Percentiles rank a stretch among this genome's conserved stretches.
Evolutionary conservation across 1,284 basidiomycete genomes (phyloP).

Genomic region (Wolfiporia cocos): DNA sequence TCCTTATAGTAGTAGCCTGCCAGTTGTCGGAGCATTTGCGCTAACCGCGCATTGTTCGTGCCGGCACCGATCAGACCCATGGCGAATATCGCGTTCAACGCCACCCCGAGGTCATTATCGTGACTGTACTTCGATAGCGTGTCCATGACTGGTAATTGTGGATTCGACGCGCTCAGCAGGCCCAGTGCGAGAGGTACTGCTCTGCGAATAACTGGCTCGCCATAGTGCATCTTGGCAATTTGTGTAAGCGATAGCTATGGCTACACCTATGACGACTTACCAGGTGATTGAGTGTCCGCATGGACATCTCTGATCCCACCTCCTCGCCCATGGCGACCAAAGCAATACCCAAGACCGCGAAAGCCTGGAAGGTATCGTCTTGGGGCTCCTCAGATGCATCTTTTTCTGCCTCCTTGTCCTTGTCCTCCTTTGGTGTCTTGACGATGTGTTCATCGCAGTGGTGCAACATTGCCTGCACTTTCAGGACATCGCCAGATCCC

Average conservation of each 20-base stretch:
- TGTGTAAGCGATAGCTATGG: constrained; percentile 5
- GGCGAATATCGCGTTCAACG: constrained; percentile 95
- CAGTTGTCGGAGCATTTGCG: constrained; percentile 95
- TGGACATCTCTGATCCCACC: constrained; percentile 94
- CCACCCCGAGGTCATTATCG: constrained; percentile 95
- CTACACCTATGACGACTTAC: constrained; percentile 37
- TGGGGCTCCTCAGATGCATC: constrained; percentile 49
- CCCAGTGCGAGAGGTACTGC: constrained; percentile 95
- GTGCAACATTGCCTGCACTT: constrained; percentile 91
- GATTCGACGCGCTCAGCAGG: constrained; percentile 93
- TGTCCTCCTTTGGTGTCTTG: constrained; percentile 48
- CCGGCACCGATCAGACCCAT: constrained; percentile 99
- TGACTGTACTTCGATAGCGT: constrained; percentile 99
- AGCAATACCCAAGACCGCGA: constrained; percentile 93
- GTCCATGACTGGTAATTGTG: constrained; percentile 92
- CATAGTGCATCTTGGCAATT: constrained; percentile 87
- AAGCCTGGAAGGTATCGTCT: constrained; percentile 87
- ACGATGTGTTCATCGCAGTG: constrained; percentile 90
- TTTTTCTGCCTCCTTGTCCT: constrained; percentile 48
- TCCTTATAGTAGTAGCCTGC: constrained; percentile 98
- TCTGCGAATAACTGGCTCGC: constrained; percentile 90
- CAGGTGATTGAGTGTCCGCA: constrained; percentile 92
- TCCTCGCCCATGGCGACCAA: constrained; percentile 99
- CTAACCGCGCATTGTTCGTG: constrained; percentile 95
- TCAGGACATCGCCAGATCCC: constrained; percentile 93